Evolutionary conservation across 148 eudicot genomes (phyloP).

Genomic region (Diospyros kaki): DNA sequence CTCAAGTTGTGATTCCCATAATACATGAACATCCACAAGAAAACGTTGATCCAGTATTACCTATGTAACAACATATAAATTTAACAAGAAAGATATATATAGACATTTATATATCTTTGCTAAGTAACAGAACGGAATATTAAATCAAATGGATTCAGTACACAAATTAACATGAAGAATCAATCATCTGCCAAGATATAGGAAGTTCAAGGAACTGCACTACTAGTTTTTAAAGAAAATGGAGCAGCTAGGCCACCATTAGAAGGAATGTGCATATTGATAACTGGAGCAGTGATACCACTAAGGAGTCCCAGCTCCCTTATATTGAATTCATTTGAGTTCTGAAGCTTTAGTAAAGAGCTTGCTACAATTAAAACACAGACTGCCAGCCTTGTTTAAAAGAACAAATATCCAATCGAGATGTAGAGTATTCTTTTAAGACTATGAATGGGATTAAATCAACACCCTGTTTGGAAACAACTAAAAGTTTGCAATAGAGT

Average conservation of each 20-base stretch:
- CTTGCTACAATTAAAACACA: background rate
- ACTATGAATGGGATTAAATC: background rate
- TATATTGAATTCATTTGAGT: background rate
- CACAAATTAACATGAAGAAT: background rate
- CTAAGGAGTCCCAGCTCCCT: background rate
- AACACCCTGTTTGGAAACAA: too few relatives aligned
- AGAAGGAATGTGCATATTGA: too few relatives aligned
- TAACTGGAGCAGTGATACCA: background rate
- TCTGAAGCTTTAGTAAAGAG: background rate
- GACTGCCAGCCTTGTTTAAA: background rate
- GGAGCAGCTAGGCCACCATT: background rate
- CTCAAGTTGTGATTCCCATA: slow-evolving; percentile 97
- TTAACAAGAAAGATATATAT: background rate
- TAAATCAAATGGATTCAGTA: background rate
- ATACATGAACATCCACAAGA: slow-evolving; percentile 61
- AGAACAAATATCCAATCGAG: background rate
- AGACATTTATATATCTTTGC: too few relatives aligned
- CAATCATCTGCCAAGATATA: background rate
- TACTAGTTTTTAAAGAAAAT: background rate
- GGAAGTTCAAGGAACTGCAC: slow-evolving; percentile 4
- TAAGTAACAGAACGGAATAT: background rate
- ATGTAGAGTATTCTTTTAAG: background rate
- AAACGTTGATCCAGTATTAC: slow-evolving; percentile 75
- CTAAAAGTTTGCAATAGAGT: too few relatives aligned
- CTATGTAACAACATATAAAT: slow-evolving; percentile 22